A percentile compares a stretch with the other conserved stretches of the same genome.
Conservation (phyloP, 164 flowering plant species). For the Euptelea pleiosperma region DNA sequence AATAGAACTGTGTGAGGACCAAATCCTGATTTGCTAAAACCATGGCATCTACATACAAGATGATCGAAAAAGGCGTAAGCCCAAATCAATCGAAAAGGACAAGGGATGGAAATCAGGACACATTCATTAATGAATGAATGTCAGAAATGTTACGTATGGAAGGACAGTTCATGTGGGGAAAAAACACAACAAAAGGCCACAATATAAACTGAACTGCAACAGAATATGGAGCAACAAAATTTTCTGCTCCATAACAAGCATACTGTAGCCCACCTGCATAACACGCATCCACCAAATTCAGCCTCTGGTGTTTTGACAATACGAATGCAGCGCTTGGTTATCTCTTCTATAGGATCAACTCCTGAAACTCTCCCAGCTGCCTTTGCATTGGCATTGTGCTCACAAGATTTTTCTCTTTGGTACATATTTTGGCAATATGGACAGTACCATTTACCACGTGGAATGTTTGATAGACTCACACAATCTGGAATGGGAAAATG, state of each 20-base stretch:
- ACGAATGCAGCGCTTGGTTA: constrained; percentile 66
- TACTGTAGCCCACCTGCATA: constrained; percentile 62
- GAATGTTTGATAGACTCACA: constrained; percentile 40
- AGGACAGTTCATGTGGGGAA: too few relatives aligned
- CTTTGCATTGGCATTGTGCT: constrained; percentile 57
- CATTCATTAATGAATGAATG: too few relatives aligned
- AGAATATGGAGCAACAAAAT: not conserved
- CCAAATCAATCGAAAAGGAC: not conserved
- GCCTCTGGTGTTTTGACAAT: constrained; percentile 42
- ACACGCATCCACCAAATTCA: constrained; percentile 58
- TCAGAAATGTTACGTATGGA: too few relatives aligned
- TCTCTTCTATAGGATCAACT: constrained; percentile 66
- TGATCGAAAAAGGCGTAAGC: constrained; percentile 4
- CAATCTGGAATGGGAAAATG: constrained; percentile 56
- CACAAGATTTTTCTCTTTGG: constrained; percentile 50
- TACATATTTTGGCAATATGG: constrained; percentile 52
- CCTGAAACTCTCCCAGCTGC: constrained; percentile 84
- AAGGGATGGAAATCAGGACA: not conserved
- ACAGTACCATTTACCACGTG: constrained; percentile 67
- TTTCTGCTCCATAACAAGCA: not conserved
- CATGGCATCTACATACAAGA: constrained; percentile 44
- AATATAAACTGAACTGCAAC: not conserved
- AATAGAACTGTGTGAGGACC: constrained; percentile 70
- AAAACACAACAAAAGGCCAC: not conserved
- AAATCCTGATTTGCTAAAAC: constrained; percentile 60